Base-by-base conservation (phyloP, 805 yeast species). In the Kuraishia cidri region DNA sequence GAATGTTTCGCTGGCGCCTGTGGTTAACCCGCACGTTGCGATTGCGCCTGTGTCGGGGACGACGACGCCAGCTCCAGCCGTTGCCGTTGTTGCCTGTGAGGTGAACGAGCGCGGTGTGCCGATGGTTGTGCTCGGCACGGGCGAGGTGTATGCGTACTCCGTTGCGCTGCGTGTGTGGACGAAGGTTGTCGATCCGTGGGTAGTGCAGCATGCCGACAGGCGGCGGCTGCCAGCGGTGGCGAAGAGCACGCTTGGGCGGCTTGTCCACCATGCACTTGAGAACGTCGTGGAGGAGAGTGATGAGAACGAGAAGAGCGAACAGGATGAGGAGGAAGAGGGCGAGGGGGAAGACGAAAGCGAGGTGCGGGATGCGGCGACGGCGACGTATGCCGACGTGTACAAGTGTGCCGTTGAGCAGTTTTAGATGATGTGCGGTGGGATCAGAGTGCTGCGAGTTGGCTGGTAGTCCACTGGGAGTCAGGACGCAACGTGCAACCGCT, bases 1-100 rank as follows among this genome's bases (percentile, higher is more conserved):
- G 21, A 66, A 65, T 1, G 57, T 73, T 1, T 69, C 81, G 2
- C 39, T 78, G 17, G 72, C 83, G 1, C 66, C 79, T 0, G 55
- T 75, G 3, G 43, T 76, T 35, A 72, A 73, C 45, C 58, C 54
- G 27, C 50, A 47, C 14, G 39, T 45, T 7, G 21, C 27, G 11
- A 19, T 3, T 9, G 26, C 16, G n/a, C n/a, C 10, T 14, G 48
- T 20, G 23, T 7, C 46, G 33, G 47, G 40, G 21, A 48, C 44
- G 30, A 42, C 42, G 29, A 52, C 47, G 11, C 38, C 37, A 13
- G 45, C 44, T 9, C 43, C 44, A 18, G 39, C 47, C 10, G 37
- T 48, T 12, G 24, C 41, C 13, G 30, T 62, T 9, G 34, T 40
- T 16, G 45, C 46, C 24, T 31, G 65, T 20, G 70, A 66, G 11